Evolutionary conservation across 352 stramenopile species (phyloP).

Genomic region (Phytophthora palmivora): DNA sequence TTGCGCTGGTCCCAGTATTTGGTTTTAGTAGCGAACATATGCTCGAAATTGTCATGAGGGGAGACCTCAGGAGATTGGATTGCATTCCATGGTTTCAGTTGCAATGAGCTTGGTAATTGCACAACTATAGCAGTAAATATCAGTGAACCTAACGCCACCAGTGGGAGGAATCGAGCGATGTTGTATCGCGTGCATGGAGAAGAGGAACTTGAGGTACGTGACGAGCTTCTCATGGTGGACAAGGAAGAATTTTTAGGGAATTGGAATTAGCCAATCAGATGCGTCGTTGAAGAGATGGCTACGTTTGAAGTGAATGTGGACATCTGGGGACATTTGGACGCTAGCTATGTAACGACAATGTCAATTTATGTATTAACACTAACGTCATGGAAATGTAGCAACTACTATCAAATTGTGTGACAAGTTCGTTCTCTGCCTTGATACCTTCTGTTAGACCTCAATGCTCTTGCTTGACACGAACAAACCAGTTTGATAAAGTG

Average conservation of each 20-base stretch:
- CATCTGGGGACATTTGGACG: neutral
- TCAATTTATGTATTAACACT: slow-evolving; percentile 15
- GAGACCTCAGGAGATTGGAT: slow-evolving; percentile 6
- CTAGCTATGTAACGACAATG: neutral
- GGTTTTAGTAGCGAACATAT: slow-evolving; percentile 63
- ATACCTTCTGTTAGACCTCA: slow-evolving; percentile 18
- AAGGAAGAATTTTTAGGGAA: slow-evolving; percentile 10
- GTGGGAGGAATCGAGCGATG: neutral
- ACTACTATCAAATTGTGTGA: slow-evolving; percentile 6
- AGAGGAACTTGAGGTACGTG: slow-evolving; percentile 3
- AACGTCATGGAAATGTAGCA: neutral
- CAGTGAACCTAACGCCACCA: slow-evolving; percentile 13
- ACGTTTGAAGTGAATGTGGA: slow-evolving; percentile 20
- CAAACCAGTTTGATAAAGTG: slow-evolving; percentile 14
- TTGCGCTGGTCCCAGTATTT: slow-evolving; percentile 62
- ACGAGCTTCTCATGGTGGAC: slow-evolving; percentile 17
- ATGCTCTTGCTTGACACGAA: neutral
- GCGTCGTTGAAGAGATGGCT: slow-evolving; percentile 8
- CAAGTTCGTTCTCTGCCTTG: neutral
- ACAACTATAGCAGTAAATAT: slow-evolving; percentile 1
- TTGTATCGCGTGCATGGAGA: neutral
- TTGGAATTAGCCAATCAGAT: slow-evolving; percentile 18
- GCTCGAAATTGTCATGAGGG: slow-evolving; percentile 23
- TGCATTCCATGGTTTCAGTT: neutral
- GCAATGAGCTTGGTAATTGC: slow-evolving; percentile 17